phyloP scores from a whole-genome alignment of 495 filamentous ascomycete genomes.

The Annulohypoxylon stygium region DNA sequence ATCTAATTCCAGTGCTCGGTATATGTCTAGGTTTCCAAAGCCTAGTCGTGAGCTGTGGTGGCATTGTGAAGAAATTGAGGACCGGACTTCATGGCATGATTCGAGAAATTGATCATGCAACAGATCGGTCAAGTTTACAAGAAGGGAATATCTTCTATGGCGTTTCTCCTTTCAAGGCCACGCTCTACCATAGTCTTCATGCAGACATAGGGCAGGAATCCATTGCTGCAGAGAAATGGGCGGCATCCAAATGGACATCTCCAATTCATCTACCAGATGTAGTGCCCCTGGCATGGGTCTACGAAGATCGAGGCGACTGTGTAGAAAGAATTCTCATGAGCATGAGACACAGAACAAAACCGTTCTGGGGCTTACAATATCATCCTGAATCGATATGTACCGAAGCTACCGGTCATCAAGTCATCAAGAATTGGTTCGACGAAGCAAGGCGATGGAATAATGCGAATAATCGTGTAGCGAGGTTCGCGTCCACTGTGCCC shows the following conservation, averaged over 20 bases:
- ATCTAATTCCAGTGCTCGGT: conserved; percentile 81
- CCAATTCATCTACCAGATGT: conserved; percentile 55
- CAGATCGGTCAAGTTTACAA: conserved; percentile 45
- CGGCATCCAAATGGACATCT: conserved; percentile 48
- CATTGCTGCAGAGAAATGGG: conserved; percentile 53
- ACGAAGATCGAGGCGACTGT: conserved; percentile 57
- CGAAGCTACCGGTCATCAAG: conserved; percentile 69
- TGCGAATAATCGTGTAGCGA: conserved; percentile 33
- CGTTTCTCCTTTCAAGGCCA: conserved; percentile 73
- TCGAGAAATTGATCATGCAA: conserved; percentile 67
- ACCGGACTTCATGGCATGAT: conserved; percentile 87
- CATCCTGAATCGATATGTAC: conserved; percentile 97
- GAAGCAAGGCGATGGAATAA: conserved; percentile 68
- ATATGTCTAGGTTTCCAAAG: conserved; percentile 96
- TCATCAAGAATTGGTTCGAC: conserved; percentile 84
- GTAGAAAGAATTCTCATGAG: conserved; percentile 80
- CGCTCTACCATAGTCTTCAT: conserved; percentile 89
- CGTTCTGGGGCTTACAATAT: conserved; percentile 94
- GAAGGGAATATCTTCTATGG: conserved; percentile 61
- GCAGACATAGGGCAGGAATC: conserved; percentile 66
- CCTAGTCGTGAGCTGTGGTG: conserved; percentile 76
- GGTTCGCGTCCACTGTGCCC: not conserved
- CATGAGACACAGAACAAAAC: conserved; percentile 74
- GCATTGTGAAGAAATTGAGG: conserved; percentile 69
- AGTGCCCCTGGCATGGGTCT: conserved; percentile 76